Percentiles rank a stretch among this genome's conserved stretches.
Conservation (phyloP, 140 eudicot genomes). For the Stevia rebaudiana region DNA sequence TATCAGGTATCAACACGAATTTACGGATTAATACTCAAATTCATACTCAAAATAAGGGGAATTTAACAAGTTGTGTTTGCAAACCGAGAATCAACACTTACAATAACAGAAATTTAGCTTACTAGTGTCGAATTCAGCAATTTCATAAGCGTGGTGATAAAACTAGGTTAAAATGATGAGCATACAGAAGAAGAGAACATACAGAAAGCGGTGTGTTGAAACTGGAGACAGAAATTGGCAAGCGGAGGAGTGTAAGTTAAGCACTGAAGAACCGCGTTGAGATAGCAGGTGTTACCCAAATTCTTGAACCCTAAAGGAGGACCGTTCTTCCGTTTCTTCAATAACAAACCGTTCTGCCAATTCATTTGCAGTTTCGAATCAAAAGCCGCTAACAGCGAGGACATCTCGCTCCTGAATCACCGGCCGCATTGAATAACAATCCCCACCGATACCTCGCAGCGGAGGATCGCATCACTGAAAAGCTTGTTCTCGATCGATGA, state of each 20-base stretch:
- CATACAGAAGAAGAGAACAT: slow-evolving; percentile 14
- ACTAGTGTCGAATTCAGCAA: neutral
- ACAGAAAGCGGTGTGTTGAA: slow-evolving; percentile 61
- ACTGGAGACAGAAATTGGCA: slow-evolving; percentile 79
- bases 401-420: slow-evolving; percentile 34
- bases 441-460: slow-evolving; percentile 2
- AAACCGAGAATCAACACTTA: neutral
- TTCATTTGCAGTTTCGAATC: slow-evolving; percentile 60
- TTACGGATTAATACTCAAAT: neutral
- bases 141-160: neutral
- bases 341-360: slow-evolving; percentile 53
- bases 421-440: slow-evolving; percentile 1
- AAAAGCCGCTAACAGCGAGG: slow-evolving; percentile 48
- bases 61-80: neutral
- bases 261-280: slow-evolving; percentile 95
- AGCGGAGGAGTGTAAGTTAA: slow-evolving; percentile 96
- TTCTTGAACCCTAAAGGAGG: slow-evolving; percentile 84
- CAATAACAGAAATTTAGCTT: neutral
- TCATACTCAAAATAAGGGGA: neutral
- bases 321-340: slow-evolving; percentile 46
- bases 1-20: neutral
- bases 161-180: slow-evolving; percentile 19
- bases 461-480: neutral
- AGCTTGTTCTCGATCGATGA: neutral
- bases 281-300: slow-evolving; percentile 87